Evolutionary conservation across 495 filamentous ascomycete species (phyloP), one percentile per base, ranked within the genome.

Genomic region (Penicillium roqueforti): DNA sequence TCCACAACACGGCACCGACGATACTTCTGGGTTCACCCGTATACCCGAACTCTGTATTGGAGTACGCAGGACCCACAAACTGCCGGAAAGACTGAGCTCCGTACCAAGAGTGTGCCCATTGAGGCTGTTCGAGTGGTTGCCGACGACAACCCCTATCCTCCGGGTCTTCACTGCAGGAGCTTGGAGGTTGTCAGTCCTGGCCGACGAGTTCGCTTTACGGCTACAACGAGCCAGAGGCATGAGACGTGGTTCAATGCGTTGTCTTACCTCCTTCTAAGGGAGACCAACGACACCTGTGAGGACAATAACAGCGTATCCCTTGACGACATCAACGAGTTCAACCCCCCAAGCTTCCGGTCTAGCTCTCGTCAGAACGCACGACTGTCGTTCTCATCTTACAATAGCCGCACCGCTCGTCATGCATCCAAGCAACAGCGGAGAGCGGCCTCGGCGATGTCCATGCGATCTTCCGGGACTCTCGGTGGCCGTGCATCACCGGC

Each of bases 11-110:
- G 93, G 40, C 93, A 98, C 67, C 83, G 89, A 31, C 85, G 93
- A 25, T 98, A 96, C 76, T 98, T 98, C 82, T 98, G 93, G 93
- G 88, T 98, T 19, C 93, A 98, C 69, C 93, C 93, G 0, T 98
- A 98, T 69, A 98, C 95, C 4, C 84, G 91, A 26, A 97, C 92
- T 0, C 68, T 98, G 52, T 98, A 98, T 76, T 98, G 93, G 93
- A 95, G 89, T 65, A 89, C 95, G 52, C 80, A 85, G 36, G 92
- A 97, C 68, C 95, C 95, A 1, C 82, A 87, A 38, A 79, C 76
- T 23, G 89, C 86, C 45, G 88, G 89, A 14, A 83, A 87, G 56
- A 75, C 79, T 18, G 87, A 96, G 68, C 71, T 92, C 54, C 88
- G 86, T 62, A 90, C 95, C 22, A 98, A 98, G 83, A 95, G 89